Base-by-base conservation (phyloP, 2,329 filamentous ascomycete genomes). In the Colletotrichum eleusines region DNA sequence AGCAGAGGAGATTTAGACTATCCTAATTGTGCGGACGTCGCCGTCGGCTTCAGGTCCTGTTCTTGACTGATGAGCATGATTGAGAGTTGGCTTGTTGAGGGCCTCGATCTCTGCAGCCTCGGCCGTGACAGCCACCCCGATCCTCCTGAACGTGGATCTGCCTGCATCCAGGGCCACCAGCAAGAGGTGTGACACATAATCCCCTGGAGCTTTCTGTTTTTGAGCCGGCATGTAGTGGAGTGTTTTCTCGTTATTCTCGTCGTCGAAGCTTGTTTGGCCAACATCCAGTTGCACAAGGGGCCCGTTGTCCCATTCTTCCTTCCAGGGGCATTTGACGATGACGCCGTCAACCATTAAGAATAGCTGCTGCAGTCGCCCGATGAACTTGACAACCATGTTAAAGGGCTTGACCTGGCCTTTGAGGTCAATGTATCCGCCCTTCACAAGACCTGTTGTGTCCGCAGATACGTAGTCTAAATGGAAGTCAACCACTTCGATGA, bases 351-450 rank as follows among this genome's bases (percentile, higher is more conserved):
- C 61, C 31, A 11, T 16, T 14, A 69, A 1, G 26, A 42, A 65
- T 4, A 65, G 60, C 12, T 51, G n/a, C 6, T 20, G 66, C 0
- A 40, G 23, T 28, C 50, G 1, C 0, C 28, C 6, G 8, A 12
- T 3, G 31, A 23, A 26, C 16, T 33, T 58, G 5, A 64, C 40
- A 20, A 58, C 14, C 50, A 68, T 68, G 1, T 50, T 1, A 11
- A 68, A 68, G 2, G 66, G 44, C 14, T 23, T 23, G 1, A 57
- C 35, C 2, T 3, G 35, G 26, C 66, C 40, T 4, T 26, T 42
- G 23, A 68, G 50, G 3, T 64, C 40, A 7, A 65, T n/a, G 20
- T 58, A 48, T 5, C 66, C 66, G 6, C 60, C 60, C 7, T 48
- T 58, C 1, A 68, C 20, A 4, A 65, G 60, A 20, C 66, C 66